These are phyloP conservation scores for Dalbergia oliveri DNA, from an alignment of 306 rosid species.

Conservation along the genomic window DNA sequence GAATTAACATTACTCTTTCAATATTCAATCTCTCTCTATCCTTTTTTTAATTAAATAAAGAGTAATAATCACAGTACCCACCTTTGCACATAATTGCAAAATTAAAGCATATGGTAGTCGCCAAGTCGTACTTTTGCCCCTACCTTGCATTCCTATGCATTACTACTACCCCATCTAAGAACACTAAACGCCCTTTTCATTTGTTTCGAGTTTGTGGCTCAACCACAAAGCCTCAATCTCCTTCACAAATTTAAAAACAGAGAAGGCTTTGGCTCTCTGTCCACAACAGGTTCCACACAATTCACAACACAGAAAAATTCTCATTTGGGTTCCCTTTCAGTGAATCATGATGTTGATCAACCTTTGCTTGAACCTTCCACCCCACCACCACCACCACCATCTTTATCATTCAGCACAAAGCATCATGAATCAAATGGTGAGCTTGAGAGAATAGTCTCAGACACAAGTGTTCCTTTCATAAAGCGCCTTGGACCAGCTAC, in stretches of 20 bases:
- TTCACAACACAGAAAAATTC: background rate
- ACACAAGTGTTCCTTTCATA: constrained; percentile 38
- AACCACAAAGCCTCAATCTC: background rate
- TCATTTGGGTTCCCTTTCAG: constrained; percentile 41
- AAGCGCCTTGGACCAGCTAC: constrained; percentile 54
- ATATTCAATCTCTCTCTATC: no score
- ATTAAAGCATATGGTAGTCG: background rate
- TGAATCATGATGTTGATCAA: constrained; percentile 23
- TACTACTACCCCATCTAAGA: background rate
- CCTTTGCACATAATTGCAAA: no score
- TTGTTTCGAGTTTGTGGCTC: background rate
- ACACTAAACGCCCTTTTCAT: background rate
- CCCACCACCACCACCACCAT: constrained; percentile 2
- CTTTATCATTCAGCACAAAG: constrained; percentile 37
- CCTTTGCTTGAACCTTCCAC: constrained; percentile 34
- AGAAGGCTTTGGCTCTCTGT: background rate
- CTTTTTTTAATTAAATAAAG: no score
- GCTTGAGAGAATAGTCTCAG: constrained; percentile 68
- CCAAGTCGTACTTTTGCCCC: background rate
- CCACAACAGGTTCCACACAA: background rate
- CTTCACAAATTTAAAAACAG: background rate
- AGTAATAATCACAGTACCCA: no score
- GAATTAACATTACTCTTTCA: no score
- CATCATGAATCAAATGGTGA: constrained; percentile 45
- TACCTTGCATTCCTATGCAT: background rate